These are phyloP conservation scores for Ophiostoma sp. DNA, from an alignment of 2,329 filamentous ascomycete species.

Conservation along the genomic window DNA sequence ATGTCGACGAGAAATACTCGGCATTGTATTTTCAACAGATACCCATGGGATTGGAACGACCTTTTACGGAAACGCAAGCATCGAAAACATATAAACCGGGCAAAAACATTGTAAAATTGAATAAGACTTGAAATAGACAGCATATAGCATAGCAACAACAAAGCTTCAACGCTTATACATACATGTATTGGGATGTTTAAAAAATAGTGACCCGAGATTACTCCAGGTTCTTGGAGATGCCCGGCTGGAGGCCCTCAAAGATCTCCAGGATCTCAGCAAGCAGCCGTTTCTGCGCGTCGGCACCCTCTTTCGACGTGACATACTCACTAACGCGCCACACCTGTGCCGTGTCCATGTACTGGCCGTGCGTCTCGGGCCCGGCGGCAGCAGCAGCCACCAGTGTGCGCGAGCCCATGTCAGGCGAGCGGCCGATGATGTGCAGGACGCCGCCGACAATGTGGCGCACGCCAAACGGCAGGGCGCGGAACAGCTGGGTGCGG, in stretches of 20 bases:
- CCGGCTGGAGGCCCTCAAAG: constrained; percentile 41
- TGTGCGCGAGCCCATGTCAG: constrained; percentile 40
- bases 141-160: constrained; percentile 1
- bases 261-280: constrained; percentile 42
- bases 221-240: constrained; percentile 33
- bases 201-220: background rate
- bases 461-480: constrained; percentile 32
- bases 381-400: constrained; percentile 38
- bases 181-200: background rate
- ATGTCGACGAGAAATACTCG: background rate
- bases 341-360: constrained; percentile 37
- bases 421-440: constrained; percentile 35
- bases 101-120: background rate
- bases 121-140: background rate
- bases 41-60: constrained; percentile 19
- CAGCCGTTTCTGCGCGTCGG: constrained; percentile 35
- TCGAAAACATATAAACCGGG: constrained; percentile 2
- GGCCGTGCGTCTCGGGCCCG: constrained; percentile 39
- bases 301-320: constrained; percentile 38
- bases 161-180: background rate
- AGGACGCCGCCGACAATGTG: constrained; percentile 24
- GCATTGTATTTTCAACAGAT: constrained; percentile 24
- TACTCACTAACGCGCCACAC: constrained; percentile 32
- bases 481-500: constrained; percentile 38
- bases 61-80: background rate